Conservation (phyloP, 352 stramenopile genomes). For the Globisporangium ultimum region DNA sequence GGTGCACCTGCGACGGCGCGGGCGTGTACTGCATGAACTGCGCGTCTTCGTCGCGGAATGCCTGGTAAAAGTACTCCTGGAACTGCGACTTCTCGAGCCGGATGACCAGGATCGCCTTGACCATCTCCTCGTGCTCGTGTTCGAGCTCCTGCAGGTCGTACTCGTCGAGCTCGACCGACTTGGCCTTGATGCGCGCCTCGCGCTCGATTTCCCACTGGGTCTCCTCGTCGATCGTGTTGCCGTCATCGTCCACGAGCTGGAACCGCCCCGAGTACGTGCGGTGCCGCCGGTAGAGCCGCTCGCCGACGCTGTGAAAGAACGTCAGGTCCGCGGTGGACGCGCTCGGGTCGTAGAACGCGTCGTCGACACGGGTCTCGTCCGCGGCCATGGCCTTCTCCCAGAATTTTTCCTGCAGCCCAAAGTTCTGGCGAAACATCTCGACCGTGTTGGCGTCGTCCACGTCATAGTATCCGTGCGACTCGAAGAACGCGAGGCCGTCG, state of each 20-base stretch:
- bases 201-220: constrained; percentile 43
- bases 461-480: constrained; percentile 83
- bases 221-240: constrained; percentile 64
- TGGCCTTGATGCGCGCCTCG: constrained; percentile 44
- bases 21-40: constrained; percentile 17
- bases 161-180: constrained; percentile 58
- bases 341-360: constrained; percentile 20
- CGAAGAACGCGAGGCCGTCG: constrained; percentile 73
- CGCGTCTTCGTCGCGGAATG: constrained; percentile 48
- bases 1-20: constrained; percentile 20
- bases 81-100: constrained; percentile 57
- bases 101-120: constrained; percentile 58
- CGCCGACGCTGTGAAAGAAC: constrained; percentile 7
- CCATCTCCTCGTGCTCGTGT: constrained; percentile 44
- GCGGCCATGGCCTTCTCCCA: constrained; percentile 25
- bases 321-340: constrained; percentile 9
- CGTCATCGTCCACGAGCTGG: constrained; percentile 59
- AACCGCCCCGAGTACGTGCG: constrained; percentile 29
- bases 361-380: constrained; percentile 1
- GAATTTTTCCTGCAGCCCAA: constrained; percentile 59
- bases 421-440: constrained; percentile 74
- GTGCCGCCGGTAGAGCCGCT: constrained; percentile 13
- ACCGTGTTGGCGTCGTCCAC: constrained; percentile 79
- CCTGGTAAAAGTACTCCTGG: constrained; percentile 52
- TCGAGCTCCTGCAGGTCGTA: constrained; percentile 60